These are phyloP conservation scores for Triadica sebifera DNA, from an alignment of 345 rosid genomes.

Conservation along the genomic window DNA sequence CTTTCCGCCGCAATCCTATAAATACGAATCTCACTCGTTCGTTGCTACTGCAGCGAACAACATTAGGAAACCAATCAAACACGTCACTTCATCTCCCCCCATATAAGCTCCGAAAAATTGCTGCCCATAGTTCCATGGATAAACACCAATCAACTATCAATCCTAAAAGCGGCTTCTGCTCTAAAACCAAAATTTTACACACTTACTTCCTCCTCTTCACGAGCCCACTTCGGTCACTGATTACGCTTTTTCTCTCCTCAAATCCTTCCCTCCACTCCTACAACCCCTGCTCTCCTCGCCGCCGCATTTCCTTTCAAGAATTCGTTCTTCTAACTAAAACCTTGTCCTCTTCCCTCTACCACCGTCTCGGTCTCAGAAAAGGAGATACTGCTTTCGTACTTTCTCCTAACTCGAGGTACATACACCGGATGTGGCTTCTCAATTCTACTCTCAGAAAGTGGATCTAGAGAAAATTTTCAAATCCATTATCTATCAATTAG, in stretches of 20 bases:
- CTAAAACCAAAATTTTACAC: slow-evolving; percentile 35
- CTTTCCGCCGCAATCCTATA: too few species aligned
- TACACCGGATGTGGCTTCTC: slow-evolving; percentile 82
- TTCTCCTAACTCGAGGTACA: slow-evolving; percentile 65
- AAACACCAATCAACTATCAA: slow-evolving; percentile 7
- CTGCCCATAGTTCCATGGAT: too few species aligned
- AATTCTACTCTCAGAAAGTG: slow-evolving; percentile 64
- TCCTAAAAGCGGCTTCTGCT: slow-evolving; percentile 40
- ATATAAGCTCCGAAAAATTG: background rate
- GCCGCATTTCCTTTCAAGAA: slow-evolving; percentile 38
- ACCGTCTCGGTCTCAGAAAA: slow-evolving; percentile 33
- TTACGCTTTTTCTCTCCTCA: slow-evolving; percentile 37
- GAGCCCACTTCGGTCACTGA: slow-evolving; percentile 35
- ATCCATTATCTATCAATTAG: slow-evolving; percentile 6
- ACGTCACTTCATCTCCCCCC: too few species aligned
- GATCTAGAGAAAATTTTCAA: slow-evolving; percentile 40
- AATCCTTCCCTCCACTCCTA: slow-evolving; percentile 37
- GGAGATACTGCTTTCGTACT: slow-evolving; percentile 47
- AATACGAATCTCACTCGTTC: too few species aligned
- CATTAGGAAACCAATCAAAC: too few species aligned
- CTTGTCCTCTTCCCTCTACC: slow-evolving; percentile 36
- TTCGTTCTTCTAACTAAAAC: slow-evolving; percentile 30
- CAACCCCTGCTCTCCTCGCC: slow-evolving; percentile 35
- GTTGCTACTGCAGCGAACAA: too few species aligned
- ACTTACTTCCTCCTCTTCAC: slow-evolving; percentile 37